Base-by-base conservation (phyloP, 345 rosid species). In the Eucalyptus sp. region DNA sequence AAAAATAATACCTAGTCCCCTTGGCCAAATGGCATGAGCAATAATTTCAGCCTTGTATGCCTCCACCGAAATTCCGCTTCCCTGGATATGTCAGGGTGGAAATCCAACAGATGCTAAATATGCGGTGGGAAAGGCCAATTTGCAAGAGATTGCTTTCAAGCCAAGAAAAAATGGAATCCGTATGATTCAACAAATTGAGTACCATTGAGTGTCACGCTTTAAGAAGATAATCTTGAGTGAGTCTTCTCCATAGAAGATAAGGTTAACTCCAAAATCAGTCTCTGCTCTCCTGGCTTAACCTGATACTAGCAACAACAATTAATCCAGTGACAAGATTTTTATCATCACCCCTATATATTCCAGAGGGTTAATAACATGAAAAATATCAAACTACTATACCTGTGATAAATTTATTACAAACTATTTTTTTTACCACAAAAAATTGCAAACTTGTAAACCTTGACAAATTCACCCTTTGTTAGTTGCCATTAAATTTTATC, bases 381-480 rank as follows among this genome's bases (percentile, higher is more conserved):
- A 56, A 56, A 56, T 9, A 20, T 56, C 27, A 56, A 56, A 56
- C 0, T 56, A 3, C 1, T 22, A 24, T 1, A 4, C 0, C 8
- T 56, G 0, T 22, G 1, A 56, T 56, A 56, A 22, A 56, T 56
- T 9, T 56, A 56, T 56, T 52, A 18, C 0, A 52, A 18, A 52
- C 1, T 18, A 52, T 18, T 52, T 52, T 51, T 50, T 51, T 51
- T 0, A 51, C 8, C 1, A 51, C 1, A 54, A 18, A 54, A 54
- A 54, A 22, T 3, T 9, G 0, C 12, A 22, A 56, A 0, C 62
- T 0, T 20, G 5, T 56, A 56, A 20, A 56, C 1, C 27, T 20
- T 9, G 27, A 56, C 29, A 56, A 22, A 56, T 22, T 22, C 29
- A 56, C 1, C 0, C 0, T 4, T 24, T 22, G 0, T 24, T 56